Base-by-base conservation (phyloP, 1,284 basidiomycete genomes). In the Microbotryomycetes sp. region DNA sequence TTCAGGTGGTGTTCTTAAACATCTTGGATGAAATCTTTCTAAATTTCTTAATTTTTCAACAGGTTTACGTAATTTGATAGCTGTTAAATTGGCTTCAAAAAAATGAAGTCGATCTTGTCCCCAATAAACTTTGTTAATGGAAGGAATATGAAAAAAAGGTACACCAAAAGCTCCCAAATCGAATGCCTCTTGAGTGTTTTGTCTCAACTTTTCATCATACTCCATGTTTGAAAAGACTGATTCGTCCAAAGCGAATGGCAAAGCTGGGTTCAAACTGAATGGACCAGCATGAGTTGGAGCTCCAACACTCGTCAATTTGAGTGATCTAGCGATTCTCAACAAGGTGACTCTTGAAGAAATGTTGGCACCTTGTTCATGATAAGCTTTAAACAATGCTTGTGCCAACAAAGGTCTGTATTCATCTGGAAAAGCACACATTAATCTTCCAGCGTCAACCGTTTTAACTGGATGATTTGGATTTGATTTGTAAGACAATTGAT, bases 161-260 rank as follows among this genome's bases (percentile, higher is more conserved):
- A 60, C 58, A 26, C 58, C 58, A 16, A 60, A 60, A 5, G 58
- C 58, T 19, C 58, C 58, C 3, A n/a, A 26, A 4, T 50, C 49
- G 36, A 60, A 49, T 5, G 53, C 58, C 26, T 54, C 58, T n/a
- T 36, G 32, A n/a, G 58, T 60, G 47, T 60, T 60, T 19, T 45
- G 47, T 6, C 58, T 22, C 19, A 60, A 19, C 29, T 55, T 23
- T 5, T 50, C 53, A 9, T 51, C 47, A 1, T 42, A 31, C 2
- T 45, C 31, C 25, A 52, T 30, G 28, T 59, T 45, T 7, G 57
- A 52, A 15, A 59, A 59, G 36, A 59, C 28, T 25, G 31, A 51
- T 45, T 59, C 57, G 57, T 59, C 57, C 26, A 59, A 28, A 7
- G 26, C 22, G n/a, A 52, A 52, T 12, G 29, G 14, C 6, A 59